These are phyloP conservation scores for Psilocybe tampanensis DNA, from an alignment of 768 basidiomycete species.

Conservation along the genomic window DNA sequence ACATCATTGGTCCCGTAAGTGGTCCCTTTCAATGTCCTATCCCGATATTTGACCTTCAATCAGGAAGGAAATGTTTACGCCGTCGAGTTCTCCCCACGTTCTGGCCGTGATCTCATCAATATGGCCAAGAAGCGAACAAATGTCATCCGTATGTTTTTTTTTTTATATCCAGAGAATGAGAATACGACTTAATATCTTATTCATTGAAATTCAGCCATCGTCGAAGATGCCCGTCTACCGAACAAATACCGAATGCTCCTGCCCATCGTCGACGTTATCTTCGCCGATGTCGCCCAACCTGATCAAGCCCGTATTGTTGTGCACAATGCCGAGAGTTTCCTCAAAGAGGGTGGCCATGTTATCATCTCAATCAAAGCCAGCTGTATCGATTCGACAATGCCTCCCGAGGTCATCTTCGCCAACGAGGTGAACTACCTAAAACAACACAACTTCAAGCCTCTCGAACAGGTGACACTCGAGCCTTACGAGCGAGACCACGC, in stretches of 20 bases:
- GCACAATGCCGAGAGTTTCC: constrained; percentile 92
- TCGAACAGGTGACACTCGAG: constrained; percentile 95
- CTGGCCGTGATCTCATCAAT: constrained; percentile 96
- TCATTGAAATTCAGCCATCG: constrained; percentile 63
- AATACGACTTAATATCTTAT: background rate
- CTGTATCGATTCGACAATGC: constrained; percentile 96
- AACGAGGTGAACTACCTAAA: constrained; percentile 82
- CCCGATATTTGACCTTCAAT: background rate
- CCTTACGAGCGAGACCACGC: constrained; percentile 91
- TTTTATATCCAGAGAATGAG: background rate
- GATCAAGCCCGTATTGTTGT: constrained; percentile 98
- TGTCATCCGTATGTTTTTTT: constrained; percentile 80
- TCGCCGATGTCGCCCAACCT: constrained; percentile 97
- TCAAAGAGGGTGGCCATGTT: constrained; percentile 90
- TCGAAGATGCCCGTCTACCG: constrained; percentile 96
- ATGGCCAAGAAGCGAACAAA: constrained; percentile 99
- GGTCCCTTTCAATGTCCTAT: constrained; percentile 8
- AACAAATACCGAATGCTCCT: constrained; percentile 98
- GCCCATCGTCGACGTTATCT: constrained; percentile 94
- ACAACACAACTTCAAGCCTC: constrained; percentile 82
- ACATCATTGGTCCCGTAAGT: constrained; percentile 93
- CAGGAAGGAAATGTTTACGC: constrained; percentile 97
- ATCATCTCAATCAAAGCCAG: constrained; percentile 99
- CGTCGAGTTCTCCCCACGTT: constrained; percentile 96
- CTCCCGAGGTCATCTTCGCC: constrained; percentile 89